phyloP scores from a whole-genome alignment of 306 rosid species.

The Mucuna pruriens region DNA sequence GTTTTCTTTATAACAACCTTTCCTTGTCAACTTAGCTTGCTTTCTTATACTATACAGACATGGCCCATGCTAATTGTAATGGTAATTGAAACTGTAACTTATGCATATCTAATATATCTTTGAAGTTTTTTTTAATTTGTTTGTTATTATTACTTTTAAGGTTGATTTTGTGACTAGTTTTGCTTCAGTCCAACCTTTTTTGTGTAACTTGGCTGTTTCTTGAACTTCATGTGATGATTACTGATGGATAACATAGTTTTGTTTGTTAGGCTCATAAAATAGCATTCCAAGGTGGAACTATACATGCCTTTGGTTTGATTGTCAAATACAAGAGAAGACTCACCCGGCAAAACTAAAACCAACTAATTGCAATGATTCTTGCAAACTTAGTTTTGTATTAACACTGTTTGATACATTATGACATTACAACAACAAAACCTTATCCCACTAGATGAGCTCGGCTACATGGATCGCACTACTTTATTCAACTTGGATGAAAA shows the following conservation, averaged over 20 bases:
- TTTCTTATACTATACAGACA: not conserved
- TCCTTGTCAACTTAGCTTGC: not conserved
- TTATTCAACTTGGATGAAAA: no score
- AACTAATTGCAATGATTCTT: not conserved
- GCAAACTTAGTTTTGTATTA: not conserved
- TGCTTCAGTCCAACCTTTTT: not conserved
- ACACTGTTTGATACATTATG: not conserved
- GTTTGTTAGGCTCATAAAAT: constrained; percentile 23
- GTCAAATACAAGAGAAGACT: not conserved
- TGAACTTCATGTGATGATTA: not conserved
- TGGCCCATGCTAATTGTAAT: not conserved
- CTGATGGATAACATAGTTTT: constrained; percentile 11
- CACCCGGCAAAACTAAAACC: not conserved
- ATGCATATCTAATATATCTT: not conserved
- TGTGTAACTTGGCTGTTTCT: constrained; percentile 10
- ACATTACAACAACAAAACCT: no score
- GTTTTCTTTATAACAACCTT: constrained; percentile 15
- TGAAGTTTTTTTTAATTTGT: not conserved
- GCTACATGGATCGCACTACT: no score
- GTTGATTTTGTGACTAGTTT: constrained; percentile 19
- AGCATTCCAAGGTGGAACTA: not conserved
- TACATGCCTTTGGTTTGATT: not conserved
- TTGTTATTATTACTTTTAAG: not conserved
- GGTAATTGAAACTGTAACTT: not conserved
- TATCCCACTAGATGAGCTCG: no score